Evolutionary conservation across 2,329 filamentous ascomycete species (phyloP), one percentile per base, ranked within the genome.

Genomic region (Gyromitra esculenta): DNA sequence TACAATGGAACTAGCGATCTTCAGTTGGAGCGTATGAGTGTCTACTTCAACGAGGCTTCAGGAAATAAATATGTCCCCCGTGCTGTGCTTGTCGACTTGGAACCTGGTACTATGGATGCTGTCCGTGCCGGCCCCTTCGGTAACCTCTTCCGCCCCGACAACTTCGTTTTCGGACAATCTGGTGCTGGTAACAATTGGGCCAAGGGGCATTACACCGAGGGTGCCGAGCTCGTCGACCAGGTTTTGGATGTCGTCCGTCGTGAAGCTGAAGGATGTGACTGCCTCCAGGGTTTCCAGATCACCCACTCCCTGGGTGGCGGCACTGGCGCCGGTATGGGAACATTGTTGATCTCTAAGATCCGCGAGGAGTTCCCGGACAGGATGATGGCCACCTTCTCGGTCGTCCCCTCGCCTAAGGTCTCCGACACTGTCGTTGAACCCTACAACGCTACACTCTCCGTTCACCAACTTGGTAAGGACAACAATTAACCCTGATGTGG

Each of bases 131-230:
- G 96, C 86, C 96, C 96, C 81, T 98, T 98, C 85, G 96, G 96
- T 82, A 92, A 97, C 88, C 94, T 99, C 82, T 98, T 99, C 94
- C 94, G 96, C 81, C 96, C 96, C 85, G 96, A 99, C 89, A 99
- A 98, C 92, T 98, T 98, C 87, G 94, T 98, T 84, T 98, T 98
- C 86, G 96, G 96, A 83, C 96, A 98, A 89, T 98, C 96, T 83
- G 95, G 96, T 90, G 96, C 96, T 85, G 96, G 96, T 87, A 99
- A 99, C 93, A 98, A 98, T 91, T 99, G 96, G 96, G 96, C 96
- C 86, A 99, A 98, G 91, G 96, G 96, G 88, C 96, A 99, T 86
- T 99, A 99, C 90, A 99, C 96, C 81, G 96, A 99, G 89, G 96
- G 96, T 90, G 96, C 96, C 82, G 96, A 99, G 88, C 90, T 98